A percentile compares a stretch with the other conserved stretches of the same genome.
Conservation (phyloP, 2,329 filamentous ascomycete genomes). For the Trichoderma hamatum region DNA sequence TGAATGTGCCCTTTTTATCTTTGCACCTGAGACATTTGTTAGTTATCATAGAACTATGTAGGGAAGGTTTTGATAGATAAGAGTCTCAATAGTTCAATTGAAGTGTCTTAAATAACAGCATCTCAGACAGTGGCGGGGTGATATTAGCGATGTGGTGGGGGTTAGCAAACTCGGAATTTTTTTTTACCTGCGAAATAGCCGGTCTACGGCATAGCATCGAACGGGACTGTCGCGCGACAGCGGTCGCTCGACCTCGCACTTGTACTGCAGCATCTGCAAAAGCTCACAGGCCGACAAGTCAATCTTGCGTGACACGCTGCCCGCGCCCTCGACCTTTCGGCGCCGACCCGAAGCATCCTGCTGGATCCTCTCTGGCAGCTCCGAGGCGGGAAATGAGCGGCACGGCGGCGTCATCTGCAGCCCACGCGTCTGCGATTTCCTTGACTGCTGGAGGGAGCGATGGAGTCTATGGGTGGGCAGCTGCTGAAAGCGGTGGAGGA, state of each 20-base stretch:
- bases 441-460: conserved; percentile 37
- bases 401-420: conserved; percentile 60
- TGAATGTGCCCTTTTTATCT: conserved; percentile 60
- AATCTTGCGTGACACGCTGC: conserved; percentile 42
- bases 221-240: conserved; percentile 51
- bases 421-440: neutral
- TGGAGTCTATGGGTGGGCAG: conserved; percentile 49
- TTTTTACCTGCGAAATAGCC: conserved; percentile 62
- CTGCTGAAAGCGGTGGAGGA: conserved; percentile 60
- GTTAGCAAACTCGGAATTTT: conserved; percentile 32
- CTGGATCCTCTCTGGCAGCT: conserved; percentile 56
- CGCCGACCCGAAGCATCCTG: conserved; percentile 52
- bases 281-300: conserved; percentile 60
- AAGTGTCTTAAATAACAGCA: neutral
- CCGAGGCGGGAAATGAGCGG: conserved; percentile 55
- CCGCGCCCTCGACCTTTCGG: conserved; percentile 51
- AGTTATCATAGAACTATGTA: neutral
- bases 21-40: conserved; percentile 52
- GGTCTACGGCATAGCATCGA: conserved; percentile 59
- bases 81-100: neutral
- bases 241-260: conserved; percentile 58
- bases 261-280: conserved; percentile 62
- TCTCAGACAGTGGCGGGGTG: neutral
- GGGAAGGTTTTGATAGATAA: neutral
- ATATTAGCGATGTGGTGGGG: neutral